These are phyloP conservation scores for Pythium dissimile DNA, from an alignment of 352 stramenopile genomes.

Conservation along the genomic window DNA sequence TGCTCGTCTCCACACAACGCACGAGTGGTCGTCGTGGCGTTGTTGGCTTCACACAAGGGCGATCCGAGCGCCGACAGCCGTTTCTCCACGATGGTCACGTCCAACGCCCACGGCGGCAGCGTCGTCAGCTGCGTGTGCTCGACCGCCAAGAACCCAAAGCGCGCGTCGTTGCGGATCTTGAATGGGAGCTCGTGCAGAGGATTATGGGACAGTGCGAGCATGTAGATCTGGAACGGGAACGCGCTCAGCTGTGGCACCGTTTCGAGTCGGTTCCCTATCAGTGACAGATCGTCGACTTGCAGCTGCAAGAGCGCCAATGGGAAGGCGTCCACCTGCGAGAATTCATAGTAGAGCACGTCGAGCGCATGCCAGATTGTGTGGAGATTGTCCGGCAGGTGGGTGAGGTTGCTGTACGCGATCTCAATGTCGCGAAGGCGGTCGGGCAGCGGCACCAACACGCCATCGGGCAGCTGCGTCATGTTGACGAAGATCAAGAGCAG, in stretches of 20 bases:
- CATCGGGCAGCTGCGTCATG: conserved; percentile 18
- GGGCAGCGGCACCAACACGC: conserved; percentile 1
- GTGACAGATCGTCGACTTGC: conserved; percentile 15
- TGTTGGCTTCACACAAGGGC: background rate
- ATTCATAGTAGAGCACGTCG: conserved; percentile 26
- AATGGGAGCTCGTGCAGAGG: conserved; percentile 5
- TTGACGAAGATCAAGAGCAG: conserved; percentile 11
- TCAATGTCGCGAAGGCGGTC: conserved; percentile 14
- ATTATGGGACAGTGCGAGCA: conserved; percentile 13
- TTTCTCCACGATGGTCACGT: background rate
- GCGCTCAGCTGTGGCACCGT: background rate
- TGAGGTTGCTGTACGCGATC: conserved; percentile 30
- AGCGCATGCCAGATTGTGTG: conserved; percentile 21
- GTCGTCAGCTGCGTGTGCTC: conserved; percentile 1
- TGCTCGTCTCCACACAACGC: background rate
- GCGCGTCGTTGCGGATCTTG: background rate
- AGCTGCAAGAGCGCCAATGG: conserved; percentile 6
- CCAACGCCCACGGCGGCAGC: conserved; percentile 5
- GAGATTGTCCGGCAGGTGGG: conserved; percentile 19
- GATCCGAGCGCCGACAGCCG: background rate
- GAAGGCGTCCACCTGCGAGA: conserved; percentile 6
- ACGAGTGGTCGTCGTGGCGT: background rate
- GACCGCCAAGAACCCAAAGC: conserved; percentile 5
- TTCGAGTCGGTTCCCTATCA: conserved; percentile 15
- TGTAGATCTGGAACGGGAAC: conserved; percentile 1